Conservation (phyloP, 2,329 filamentous ascomycete genomes). For the Tympanopsis confertula region DNA sequence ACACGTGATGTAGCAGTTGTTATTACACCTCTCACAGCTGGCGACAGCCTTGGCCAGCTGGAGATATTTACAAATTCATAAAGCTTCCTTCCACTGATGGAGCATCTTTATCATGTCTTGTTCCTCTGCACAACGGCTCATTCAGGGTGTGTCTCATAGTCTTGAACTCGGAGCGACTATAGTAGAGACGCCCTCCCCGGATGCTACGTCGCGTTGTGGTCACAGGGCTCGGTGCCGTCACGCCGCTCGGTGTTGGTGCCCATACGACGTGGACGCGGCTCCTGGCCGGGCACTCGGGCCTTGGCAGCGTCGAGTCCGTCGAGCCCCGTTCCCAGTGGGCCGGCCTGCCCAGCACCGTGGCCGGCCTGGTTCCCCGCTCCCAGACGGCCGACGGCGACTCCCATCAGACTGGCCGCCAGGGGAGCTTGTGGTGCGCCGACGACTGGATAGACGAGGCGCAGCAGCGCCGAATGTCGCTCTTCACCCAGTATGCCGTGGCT, state of each 20-base stretch:
- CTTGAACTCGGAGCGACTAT: too few relatives aligned
- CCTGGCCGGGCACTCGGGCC: conserved; percentile 67
- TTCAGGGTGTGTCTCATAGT: too few relatives aligned
- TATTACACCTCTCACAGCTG: too few relatives aligned
- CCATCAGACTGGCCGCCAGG: conserved; percentile 17
- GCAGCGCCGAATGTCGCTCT: conserved; percentile 73
- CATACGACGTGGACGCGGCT: conserved; percentile 71
- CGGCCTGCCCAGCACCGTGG: conserved; percentile 71
- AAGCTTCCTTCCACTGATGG: too few relatives aligned
- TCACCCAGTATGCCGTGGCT: conserved; percentile 83
- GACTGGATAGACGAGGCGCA: conserved; percentile 43
- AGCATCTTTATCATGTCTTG: too few relatives aligned
- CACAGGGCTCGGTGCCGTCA: conserved; percentile 71
- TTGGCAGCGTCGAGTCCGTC: conserved; percentile 58
- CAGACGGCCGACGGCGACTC: conserved; percentile 13
- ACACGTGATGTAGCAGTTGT: too few relatives aligned
- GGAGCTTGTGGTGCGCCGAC: conserved; percentile 33
- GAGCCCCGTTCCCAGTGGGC: conserved; percentile 47
- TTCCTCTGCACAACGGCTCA: too few relatives aligned
- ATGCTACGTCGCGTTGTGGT: conserved; percentile 66
- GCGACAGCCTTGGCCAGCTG: too few relatives aligned
- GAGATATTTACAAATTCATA: too few relatives aligned
- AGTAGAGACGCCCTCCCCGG: conserved; percentile 30
- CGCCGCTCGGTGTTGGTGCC: conserved; percentile 71
- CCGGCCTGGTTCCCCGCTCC: conserved; percentile 64